Base-by-base conservation (phyloP, 306 rosid species). In the Glycine latifolia region DNA sequence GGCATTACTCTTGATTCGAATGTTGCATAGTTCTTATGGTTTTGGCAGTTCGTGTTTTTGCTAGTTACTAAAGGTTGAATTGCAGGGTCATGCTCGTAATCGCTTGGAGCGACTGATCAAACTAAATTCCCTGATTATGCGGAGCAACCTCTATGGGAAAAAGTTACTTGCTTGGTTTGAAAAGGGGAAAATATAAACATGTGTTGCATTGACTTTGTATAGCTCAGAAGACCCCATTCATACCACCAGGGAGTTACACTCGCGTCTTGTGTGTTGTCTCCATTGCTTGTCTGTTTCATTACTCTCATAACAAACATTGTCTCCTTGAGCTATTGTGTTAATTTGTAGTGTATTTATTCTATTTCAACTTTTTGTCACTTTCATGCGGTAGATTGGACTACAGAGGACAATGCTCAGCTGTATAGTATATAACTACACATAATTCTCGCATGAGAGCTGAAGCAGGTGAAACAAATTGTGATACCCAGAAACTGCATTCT, bases 141-240 rank as follows among this genome's bases (percentile, higher is more conserved):
- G 83, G 10, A 75, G 55, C 66, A 89, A 87, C 46, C 67, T 52
- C 14, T 91, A 44, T 15, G 97, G 97, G 26, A 87, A 74, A 65
- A 91, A 85, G 89, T 63, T 92, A 67, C 88, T 92, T 11, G 81
- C 73, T 15, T 78, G 67, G 86, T 53, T 53, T 47, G 70, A 87
- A 3, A 87, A 73, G 86, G 75, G 9, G 7, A 83, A 37, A 43
- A 10, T 14, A 4, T 76, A 86, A 84, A 26, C 31, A 56, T 79
- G 81, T 37, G 39, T 66, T 26, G 55, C 73, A 4, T 16, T 50
- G 1, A 26, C 31, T 26, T 26, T 26, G 31, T 26, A 26, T 26
- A 26, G 31, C 31, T 26, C 31, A 26, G 31, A 26, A 26, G 31
- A 26, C 31, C 31, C 31, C 31, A 26, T 26, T 26, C 31, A 26